phyloP scores from a whole-genome alignment of 129 eudicot genomes.

The Deinandra increscens region DNA sequence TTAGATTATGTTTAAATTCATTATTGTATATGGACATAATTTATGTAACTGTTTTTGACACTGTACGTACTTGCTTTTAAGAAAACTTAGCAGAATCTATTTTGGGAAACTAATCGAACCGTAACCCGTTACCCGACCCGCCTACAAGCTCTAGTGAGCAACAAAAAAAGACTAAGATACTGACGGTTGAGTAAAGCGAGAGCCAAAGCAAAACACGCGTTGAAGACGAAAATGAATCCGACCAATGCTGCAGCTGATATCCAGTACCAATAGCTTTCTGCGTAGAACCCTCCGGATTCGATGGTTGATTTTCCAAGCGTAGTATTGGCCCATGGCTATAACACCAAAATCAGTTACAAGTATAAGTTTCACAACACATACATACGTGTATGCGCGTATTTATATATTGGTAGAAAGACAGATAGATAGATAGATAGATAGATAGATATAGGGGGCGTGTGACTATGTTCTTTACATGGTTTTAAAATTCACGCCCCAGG shows the following conservation, averaged over 20 bases:
- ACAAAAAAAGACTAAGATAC: conserved; percentile 27
- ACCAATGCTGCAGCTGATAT: conserved; percentile 49
- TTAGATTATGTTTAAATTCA: not conserved
- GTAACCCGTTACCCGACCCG: not conserved
- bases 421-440: too few species aligned
- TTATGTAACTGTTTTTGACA: not conserved
- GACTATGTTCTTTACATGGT: not conserved
- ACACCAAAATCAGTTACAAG: not conserved
- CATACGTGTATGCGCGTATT: too few species aligned
- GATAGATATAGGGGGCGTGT: not conserved
- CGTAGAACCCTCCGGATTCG: conserved; percentile 48
- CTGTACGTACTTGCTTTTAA: not conserved
- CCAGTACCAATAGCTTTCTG: conserved; percentile 74
- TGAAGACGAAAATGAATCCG: conserved; percentile 55
- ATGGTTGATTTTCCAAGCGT: conserved; percentile 50
- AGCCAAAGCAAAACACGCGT: conserved; percentile 41
- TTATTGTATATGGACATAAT: not conserved
- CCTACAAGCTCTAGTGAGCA: not conserved
- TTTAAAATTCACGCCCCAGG: too few species aligned
- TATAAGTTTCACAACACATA: not conserved
- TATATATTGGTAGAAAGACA: not conserved
- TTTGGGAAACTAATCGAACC: not conserved
- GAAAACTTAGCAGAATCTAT: not conserved
- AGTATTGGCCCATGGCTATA: conserved; percentile 23
- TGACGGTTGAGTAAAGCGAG: conserved; percentile 56